These are phyloP conservation scores for Chlamydomonas sp. DNA, from an alignment of 139 green algal species.

Conservation along the genomic window DNA sequence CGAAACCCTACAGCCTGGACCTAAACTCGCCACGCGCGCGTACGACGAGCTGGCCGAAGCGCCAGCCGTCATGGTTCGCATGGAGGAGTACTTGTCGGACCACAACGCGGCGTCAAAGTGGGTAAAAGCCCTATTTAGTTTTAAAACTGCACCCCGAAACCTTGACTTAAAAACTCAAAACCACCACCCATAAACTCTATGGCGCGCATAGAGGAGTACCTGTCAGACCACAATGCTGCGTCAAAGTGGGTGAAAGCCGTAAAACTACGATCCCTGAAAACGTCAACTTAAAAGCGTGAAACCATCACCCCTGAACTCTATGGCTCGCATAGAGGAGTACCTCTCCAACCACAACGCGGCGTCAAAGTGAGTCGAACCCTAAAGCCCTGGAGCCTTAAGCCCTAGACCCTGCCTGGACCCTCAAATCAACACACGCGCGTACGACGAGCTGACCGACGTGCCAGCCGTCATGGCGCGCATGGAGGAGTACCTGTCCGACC, in stretches of 20 bases:
- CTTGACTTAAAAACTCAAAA: no score
- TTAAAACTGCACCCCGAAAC: no score
- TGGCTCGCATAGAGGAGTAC: constrained; percentile 48
- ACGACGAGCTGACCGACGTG: constrained; percentile 25
- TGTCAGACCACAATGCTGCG: constrained; percentile 62
- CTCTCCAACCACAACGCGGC: constrained; percentile 63
- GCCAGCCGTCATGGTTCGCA: constrained; percentile 11
- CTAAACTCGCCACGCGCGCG: neutral
- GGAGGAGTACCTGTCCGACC: constrained; percentile 57
- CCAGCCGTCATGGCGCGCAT: constrained; percentile 26
- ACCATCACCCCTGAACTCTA: no score
- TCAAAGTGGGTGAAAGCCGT: no score
- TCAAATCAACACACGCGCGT: no score
- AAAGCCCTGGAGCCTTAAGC: no score
- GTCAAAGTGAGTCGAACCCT: no score
- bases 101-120: constrained; percentile 64
- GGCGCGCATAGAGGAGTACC: constrained; percentile 49
- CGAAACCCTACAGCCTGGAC: no score
- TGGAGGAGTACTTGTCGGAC: constrained; percentile 61
- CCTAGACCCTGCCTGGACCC: no score
- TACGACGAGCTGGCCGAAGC: constrained; percentile 18
- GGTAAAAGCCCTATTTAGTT: no score
- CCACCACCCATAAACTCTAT: no score
- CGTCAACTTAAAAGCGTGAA: neutral
- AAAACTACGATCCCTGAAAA: neutral